These are phyloP conservation scores for Radiomyces spectabilis DNA, from an alignment of 192 early-diverging fungal species.

Conservation along the genomic window DNA sequence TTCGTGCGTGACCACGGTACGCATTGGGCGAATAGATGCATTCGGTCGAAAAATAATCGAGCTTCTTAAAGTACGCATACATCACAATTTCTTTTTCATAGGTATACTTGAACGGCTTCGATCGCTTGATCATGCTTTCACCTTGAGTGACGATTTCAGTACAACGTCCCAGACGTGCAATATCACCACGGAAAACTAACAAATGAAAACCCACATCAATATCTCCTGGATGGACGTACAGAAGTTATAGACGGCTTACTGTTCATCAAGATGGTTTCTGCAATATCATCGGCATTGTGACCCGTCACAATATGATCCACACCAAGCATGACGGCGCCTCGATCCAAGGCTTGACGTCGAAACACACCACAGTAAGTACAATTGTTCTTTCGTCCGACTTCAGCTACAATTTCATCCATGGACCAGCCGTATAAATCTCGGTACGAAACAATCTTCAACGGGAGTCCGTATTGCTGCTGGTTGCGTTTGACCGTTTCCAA, in stretches of 20 bases:
- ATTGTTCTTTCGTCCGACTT: conserved; percentile 95
- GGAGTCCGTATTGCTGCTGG: conserved; percentile 87
- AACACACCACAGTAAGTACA: conserved; percentile 99
- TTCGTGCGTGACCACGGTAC: conserved; percentile 90
- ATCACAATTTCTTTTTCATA: conserved; percentile 99
- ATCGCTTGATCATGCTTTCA: conserved; percentile 71
- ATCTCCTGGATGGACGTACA: too few species aligned
- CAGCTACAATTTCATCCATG: conserved; percentile 95
- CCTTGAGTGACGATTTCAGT: conserved; percentile 84
- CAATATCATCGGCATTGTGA: conserved; percentile 98
- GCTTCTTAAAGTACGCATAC: conserved; percentile 94
- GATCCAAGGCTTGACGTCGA: conserved; percentile 91
- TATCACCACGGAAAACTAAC: conserved; percentile 87
- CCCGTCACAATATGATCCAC: conserved; percentile 97
- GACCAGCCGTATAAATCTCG: conserved; percentile 95
- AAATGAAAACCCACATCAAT: neutral
- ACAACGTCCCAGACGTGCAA: conserved; percentile 85
- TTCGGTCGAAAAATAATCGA: conserved; percentile 99
- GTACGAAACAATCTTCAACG: conserved; percentile 91
- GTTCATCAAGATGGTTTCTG: conserved; percentile 98
- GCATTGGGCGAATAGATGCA: conserved; percentile 98
- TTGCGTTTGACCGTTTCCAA: conserved; percentile 97
- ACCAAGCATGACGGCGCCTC: conserved; percentile 84
- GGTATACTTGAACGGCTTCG: conserved; percentile 98
- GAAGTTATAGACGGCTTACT: conserved; percentile 49